Evolutionary conservation across 345 rosid genomes (phyloP).

Genomic region (Aquilaria malaccensis): DNA sequence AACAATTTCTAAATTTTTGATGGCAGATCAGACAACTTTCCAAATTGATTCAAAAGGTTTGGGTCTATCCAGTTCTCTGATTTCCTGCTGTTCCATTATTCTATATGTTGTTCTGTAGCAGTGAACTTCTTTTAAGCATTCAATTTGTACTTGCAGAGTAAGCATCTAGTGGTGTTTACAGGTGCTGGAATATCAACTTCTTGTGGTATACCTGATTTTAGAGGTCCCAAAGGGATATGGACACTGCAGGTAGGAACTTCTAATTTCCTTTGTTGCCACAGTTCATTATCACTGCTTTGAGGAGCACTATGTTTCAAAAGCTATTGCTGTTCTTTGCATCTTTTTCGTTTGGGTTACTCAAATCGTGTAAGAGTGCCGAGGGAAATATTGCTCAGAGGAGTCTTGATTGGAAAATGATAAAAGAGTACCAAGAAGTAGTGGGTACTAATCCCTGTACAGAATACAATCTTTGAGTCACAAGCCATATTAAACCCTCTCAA

Average conservation of each 20-base stretch:
- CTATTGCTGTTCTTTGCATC: too few species aligned
- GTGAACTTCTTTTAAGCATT: constrained; percentile 19
- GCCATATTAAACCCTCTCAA: too few species aligned
- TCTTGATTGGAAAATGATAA: too few species aligned
- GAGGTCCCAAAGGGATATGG: constrained; percentile 99
- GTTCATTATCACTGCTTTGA: background rate
- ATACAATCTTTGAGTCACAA: too few species aligned
- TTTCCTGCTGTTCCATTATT: background rate
- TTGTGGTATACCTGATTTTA: constrained; percentile 96
- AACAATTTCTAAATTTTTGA: constrained; percentile 1
- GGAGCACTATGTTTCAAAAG: background rate
- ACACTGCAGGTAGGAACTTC: constrained; percentile 64
- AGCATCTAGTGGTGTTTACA: constrained; percentile 95
- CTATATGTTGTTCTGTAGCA: constrained; percentile 1
- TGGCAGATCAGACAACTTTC: constrained; percentile 60
- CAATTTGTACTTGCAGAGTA: constrained; percentile 74
- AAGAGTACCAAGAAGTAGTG: too few species aligned
- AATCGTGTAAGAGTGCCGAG: too few species aligned
- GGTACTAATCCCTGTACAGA: too few species aligned
- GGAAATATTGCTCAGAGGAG: too few species aligned
- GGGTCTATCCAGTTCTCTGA: constrained; percentile 8
- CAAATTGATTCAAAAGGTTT: constrained; percentile 47
- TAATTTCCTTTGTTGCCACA: constrained; percentile 1
- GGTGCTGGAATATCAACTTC: constrained; percentile 99
- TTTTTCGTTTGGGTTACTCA: too few species aligned